Evolutionary conservation across 306 rosid genomes (phyloP).

Genomic region (Canavalia ensiformis): DNA sequence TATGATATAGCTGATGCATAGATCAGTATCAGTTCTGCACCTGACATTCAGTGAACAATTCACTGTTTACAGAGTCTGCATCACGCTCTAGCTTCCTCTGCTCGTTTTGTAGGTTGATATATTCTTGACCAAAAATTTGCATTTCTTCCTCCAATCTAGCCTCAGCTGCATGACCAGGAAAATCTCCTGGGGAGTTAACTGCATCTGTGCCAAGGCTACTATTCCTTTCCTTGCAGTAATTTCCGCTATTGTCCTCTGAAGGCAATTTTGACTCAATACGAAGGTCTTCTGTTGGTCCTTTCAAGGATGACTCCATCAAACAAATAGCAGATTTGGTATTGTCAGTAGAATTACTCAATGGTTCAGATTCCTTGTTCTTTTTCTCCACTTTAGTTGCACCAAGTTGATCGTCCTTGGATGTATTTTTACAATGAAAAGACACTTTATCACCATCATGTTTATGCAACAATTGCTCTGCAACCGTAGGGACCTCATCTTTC

Average conservation of each 20-base stretch:
- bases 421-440: conserved; percentile 33
- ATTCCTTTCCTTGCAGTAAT: conserved; percentile 43
- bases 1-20: not conserved
- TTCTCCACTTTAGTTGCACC: conserved; percentile 50
- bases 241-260: conserved; percentile 44
- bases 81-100: conserved; percentile 89
- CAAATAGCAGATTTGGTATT: conserved; percentile 45
- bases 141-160: conserved; percentile 78
- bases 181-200: conserved; percentile 43
- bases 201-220: conserved; percentile 50
- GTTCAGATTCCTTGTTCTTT: conserved; percentile 49
- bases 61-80: conserved; percentile 89
- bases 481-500: conserved; percentile 50
- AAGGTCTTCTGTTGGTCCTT: conserved; percentile 45
- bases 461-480: conserved; percentile 55
- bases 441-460: conserved; percentile 46
- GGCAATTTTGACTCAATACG: conserved; percentile 50
- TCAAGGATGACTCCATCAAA: conserved; percentile 47
- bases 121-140: conserved; percentile 71
- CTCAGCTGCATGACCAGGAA: conserved; percentile 51
- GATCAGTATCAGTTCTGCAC: conserved; percentile 56
- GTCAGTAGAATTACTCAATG: conserved; percentile 51
- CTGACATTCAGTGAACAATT: conserved; percentile 95
- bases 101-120: conserved; percentile 70
- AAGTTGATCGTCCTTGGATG: conserved; percentile 41